A percentile compares a stretch with the other conserved stretches of the same genome.
Conservation (phyloP, 805 yeast species). For the Candida berthetii region DNA sequence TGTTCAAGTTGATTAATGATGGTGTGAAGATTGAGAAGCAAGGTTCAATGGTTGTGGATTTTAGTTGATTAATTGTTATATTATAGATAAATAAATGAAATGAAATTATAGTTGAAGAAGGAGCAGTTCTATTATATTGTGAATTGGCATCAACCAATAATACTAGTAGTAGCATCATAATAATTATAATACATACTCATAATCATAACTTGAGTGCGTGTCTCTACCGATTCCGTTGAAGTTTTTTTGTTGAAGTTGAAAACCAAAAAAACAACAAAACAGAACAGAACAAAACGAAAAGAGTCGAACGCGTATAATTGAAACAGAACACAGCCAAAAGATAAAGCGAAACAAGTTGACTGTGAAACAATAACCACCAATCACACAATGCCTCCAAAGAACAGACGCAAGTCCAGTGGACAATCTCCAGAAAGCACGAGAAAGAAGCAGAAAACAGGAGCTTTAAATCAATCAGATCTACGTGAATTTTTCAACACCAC, state of each 20-base stretch:
- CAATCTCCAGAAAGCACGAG: background rate
- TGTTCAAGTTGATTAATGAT: slow-evolving; percentile 8
- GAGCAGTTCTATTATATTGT: too few species aligned
- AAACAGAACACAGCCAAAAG: background rate
- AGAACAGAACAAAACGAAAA: background rate
- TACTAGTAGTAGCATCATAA: background rate
- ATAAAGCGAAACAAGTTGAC: too few species aligned
- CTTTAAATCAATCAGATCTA: slow-evolving; percentile 17
- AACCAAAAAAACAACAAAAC: background rate
- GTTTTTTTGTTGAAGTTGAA: background rate
- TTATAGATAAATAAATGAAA: too few species aligned
- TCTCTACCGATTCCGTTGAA: background rate
- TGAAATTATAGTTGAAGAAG: too few species aligned
- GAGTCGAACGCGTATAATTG: too few species aligned
- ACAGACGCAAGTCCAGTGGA: slow-evolving; percentile 10
- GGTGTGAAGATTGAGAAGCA: slow-evolving; percentile 8
- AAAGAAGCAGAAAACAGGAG: slow-evolving; percentile 13
- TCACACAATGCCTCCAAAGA: slow-evolving; percentile 9
- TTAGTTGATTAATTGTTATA: slow-evolving; percentile 2
- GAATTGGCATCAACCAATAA: too few species aligned
- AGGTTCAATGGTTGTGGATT: slow-evolving; percentile 16
- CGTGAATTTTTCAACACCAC: slow-evolving; percentile 25
- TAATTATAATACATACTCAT: too few species aligned
- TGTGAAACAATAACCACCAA: background rate
- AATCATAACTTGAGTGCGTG: background rate